Evolutionary conservation across 345 rosid genomes (phyloP), one percentile per base, ranked within the genome.

Genomic region (Linum usitatissimum): DNA sequence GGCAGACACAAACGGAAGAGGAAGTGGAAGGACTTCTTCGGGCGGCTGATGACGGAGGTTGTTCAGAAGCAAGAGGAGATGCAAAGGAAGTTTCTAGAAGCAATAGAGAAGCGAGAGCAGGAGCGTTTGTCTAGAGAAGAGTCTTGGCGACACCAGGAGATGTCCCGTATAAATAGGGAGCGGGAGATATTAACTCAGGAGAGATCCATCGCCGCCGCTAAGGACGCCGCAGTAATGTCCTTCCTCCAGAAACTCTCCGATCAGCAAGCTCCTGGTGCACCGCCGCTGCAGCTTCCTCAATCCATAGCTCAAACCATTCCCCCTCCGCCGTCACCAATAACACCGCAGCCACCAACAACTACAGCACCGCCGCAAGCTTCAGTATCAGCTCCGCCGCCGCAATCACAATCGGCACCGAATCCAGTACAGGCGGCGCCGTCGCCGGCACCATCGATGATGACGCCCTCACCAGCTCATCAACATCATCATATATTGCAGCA

Each of bases 61-160:
- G 73, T 79, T 9, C 74, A 77, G 57, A 86, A 80, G 71, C 96
- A 91, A 62, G 94, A 88, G 60, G 84, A 78, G 55, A 77, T 88
- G 80, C 97, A 91, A 70, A 81, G 68, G 71, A 83, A 69, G 63
- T 88, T 91, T 70, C 65, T 88, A 65, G 96, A 91, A 69, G 79
- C 82, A 4, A 80, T 91, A 12, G 96, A 88, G 70, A 86, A 77
- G 66, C 71, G 83, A 3, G 97, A 91, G 19, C 84, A 74, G 0
- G 94, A 91, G 53, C 79, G 90, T 65, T 55, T 80, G 65, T 72
- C 40, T 2, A 75, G 86, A 18, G 96, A 91, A 70, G 94, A 91
- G 30, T 79, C 91, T 53, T 91, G 97, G 96, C 80, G 87, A 68
- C 58, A 68, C 66, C 96, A 88, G 63, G 96, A 88, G 61, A 75